Conservation (phyloP, 805 yeast genomes). For the Wickerhamiella domercqiae region DNA sequence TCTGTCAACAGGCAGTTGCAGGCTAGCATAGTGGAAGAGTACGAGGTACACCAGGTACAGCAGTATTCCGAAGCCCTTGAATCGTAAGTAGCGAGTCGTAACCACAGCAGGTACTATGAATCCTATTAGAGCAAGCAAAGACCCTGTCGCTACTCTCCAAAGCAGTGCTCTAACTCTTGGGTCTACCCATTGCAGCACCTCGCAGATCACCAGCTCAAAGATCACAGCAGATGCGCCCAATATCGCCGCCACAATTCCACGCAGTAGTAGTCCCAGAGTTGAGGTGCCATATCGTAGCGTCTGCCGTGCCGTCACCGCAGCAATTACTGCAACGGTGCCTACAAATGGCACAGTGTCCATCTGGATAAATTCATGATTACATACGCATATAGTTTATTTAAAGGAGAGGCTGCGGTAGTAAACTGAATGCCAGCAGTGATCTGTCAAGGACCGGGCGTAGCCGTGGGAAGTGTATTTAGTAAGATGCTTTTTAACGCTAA, state of each 20-base stretch:
- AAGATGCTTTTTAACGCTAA: no score
- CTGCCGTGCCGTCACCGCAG: neutral
- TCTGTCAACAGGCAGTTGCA: slow-evolving; percentile 21
- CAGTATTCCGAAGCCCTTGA: slow-evolving; percentile 18
- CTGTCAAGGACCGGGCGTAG: no score
- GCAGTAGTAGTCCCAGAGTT: neutral
- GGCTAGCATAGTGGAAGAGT: slow-evolving; percentile 19
- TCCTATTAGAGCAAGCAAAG: slow-evolving; percentile 12
- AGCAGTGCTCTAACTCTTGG: slow-evolving; percentile 10
- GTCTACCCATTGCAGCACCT: slow-evolving; percentile 19
- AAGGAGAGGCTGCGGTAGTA: neutral
- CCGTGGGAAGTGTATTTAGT: no score
- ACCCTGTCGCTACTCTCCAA: slow-evolving; percentile 18
- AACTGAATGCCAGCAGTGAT: no score
- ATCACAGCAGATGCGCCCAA: slow-evolving; percentile 13
- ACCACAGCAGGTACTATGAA: slow-evolving; percentile 14
- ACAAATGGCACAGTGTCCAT: slow-evolving; percentile 1
- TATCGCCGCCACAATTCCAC: neutral
- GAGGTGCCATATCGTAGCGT: neutral
- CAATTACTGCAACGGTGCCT: neutral
- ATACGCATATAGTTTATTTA: no score
- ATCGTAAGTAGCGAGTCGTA: slow-evolving; percentile 8
- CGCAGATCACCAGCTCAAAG: slow-evolving; percentile 27
- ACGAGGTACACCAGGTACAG: slow-evolving; percentile 17
- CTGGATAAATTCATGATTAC: no score